Conservation (phyloP, 176 grass and related monocot species). For the maize (Zea mays) region DNA sequence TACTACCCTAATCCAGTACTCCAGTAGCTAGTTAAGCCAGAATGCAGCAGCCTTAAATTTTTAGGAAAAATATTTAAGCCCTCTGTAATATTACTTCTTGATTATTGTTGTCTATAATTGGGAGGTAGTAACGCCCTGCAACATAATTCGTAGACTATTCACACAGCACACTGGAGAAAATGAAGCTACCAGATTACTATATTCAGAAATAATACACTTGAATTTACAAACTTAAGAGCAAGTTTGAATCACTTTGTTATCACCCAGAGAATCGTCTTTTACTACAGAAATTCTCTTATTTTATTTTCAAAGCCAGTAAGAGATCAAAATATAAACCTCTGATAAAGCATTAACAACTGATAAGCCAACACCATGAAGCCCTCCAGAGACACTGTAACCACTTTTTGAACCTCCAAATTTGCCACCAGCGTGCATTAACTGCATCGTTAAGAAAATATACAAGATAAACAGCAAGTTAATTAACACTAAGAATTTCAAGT, state of each 20-base stretch:
- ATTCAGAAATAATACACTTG: background rate
- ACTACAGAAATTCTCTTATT: background rate
- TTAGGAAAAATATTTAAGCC: background rate
- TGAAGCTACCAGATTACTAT: background rate
- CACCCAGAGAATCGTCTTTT: conserved; percentile 21
- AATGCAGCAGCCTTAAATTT: background rate
- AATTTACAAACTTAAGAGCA: conserved; percentile 14
- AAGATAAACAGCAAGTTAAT: conserved; percentile 12
- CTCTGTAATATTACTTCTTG: background rate
- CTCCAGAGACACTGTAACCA: conserved; percentile 92
- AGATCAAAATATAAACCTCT: conserved; percentile 65
- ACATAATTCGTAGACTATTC: conserved; percentile 11
- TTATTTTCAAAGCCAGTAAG: conserved; percentile 14
- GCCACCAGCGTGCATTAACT: conserved; percentile 95
- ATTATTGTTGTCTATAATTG: conserved; percentile 15
- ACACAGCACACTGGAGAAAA: background rate
- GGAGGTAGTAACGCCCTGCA: background rate
- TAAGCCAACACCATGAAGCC: conserved; percentile 90
- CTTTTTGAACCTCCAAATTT: conserved; percentile 97
- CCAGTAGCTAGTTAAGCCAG: background rate
- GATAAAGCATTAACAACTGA: conserved; percentile 99
- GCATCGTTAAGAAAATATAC: conserved; percentile 35
- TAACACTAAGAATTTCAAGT: conserved; percentile 17
- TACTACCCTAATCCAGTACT: background rate
- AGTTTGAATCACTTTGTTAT: conserved; percentile 3